Evolutionary conservation across 2,329 filamentous ascomycete genomes (phyloP), one percentile per base, ranked within the genome.

Genomic region (Gnomoniopsis smithogilvyi): DNA sequence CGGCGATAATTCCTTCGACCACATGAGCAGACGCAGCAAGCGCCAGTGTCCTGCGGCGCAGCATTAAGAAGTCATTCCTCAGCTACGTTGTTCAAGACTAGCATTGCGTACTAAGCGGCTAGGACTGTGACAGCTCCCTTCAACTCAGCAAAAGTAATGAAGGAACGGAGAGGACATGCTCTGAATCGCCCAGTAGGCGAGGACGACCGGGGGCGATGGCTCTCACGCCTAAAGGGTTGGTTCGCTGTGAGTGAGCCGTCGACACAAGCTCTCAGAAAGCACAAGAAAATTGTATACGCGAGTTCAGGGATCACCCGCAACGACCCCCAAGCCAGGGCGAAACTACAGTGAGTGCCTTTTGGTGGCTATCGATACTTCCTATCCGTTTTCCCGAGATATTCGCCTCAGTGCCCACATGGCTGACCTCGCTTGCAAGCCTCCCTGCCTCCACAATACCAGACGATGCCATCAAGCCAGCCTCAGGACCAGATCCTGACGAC

Each of bases 181-280:
- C 26, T 30, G 26, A 8, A 30, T 30, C 26, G 26, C 26, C 26
- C 65, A 30, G 73, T 69, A 55, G 56, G 49, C 19, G 70, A 68
- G 54, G 70, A 71, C 46, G 57, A 62, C 41, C 72, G 68, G 61
- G 53, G 56, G n/a, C 64, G 68, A 41, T 80, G 78, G 75, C 58
- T 79, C 22, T 68, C 68, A 7, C 74, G 77, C 30, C 66, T 81
- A 51, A 83, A 79, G 60, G 73, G 71, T 48, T 83, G 80, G 80
- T 66, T 82, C 8, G 72, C 72, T 1, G 72, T 74, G 22, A 78
- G 75, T 51, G 80, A 83, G 62, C 80, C 80, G 12, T 82, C 80
- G 0, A 72, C 73, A 1, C 76, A 79, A 48, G 80, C 78, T 1
- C 70, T 81, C 63, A 79, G 76, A 63, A 67, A 76, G 15, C 77